Evolutionary conservation across 2,329 filamentous ascomycete genomes (phyloP), one percentile per base, ranked within the genome.

Genomic region (Colletotrichum scovillei): DNA sequence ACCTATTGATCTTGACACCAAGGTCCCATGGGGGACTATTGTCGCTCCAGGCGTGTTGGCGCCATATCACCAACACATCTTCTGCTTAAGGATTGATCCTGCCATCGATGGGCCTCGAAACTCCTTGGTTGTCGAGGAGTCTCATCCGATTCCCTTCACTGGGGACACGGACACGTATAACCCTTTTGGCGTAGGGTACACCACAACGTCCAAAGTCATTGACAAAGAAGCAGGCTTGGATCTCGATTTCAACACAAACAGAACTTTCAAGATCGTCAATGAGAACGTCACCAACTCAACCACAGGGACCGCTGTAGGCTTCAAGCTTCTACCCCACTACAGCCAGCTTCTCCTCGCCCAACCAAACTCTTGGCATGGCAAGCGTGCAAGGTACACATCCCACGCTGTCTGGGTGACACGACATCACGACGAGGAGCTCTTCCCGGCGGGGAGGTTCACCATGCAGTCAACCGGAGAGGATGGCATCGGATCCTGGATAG

Each of bases 21-120:
- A 80, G 7, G 89, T 80, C 22, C 84, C 83, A 0, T 92, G 88
- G 77, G 91, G 90, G 11, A 93, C 90, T 55, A 86, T 92, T n/a
- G 91, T 94, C 0, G 86, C 87, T 0, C 88, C 89, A 0, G 91
- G 91, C 0, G 89, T 90, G 0, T 79, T 93, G 5, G 92, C 91
- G 0, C 89, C 90, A 26, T 91, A 92, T 78, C 91, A 93, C 73
- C 92, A 93, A 77, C 91, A 93, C 79, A 85, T 93, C 49, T 93
- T 93, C 78, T 87, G 85, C n/a, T 79, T 91, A 35, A 86, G 91
- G 0, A 88, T 93, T n/a, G 91, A 93, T 76, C 89, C 91, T 0
- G 88, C 89, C 2, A 84, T 93, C 53, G 90, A 92, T 76, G 90
- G 90, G 0, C 83, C 88, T 76, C 78, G 80, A 1, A 92, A 92